Evolutionary conservation across 106 monocot genomes (phyloP).

Genomic region (Agapanthus africanus): DNA sequence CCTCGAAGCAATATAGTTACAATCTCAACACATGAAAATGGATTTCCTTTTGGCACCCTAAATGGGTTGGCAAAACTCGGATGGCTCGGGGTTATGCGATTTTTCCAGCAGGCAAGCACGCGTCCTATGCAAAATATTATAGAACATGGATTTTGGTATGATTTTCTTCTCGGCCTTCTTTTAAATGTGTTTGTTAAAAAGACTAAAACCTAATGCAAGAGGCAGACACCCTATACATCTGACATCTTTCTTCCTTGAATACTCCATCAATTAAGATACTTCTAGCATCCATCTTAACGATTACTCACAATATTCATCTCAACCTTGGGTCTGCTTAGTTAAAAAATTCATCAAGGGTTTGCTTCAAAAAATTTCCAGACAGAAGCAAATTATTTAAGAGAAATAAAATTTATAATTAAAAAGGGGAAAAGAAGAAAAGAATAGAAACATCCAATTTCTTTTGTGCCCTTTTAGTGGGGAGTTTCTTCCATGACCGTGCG

Average conservation of each 20-base stretch:
- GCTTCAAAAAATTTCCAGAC: background rate
- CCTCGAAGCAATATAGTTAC: constrained; percentile 58
- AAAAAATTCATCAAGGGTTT: background rate
- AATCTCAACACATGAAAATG: constrained; percentile 1
- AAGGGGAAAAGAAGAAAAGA: too few relatives aligned
- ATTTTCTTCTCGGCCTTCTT: background rate
- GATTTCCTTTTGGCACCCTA: constrained; percentile 10
- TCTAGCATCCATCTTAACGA: background rate
- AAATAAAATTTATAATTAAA: too few relatives aligned
- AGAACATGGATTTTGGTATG: constrained; percentile 20
- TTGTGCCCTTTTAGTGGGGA: too few relatives aligned
- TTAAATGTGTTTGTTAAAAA: background rate
- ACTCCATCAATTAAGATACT: background rate
- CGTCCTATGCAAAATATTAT: background rate
- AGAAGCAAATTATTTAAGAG: background rate
- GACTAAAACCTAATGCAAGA: background rate
- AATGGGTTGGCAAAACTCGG: background rate
- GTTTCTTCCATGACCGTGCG: too few relatives aligned
- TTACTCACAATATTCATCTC: background rate
- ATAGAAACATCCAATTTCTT: too few relatives aligned
- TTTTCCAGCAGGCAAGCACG: constrained; percentile 1
- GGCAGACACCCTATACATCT: background rate
- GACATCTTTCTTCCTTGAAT: background rate
- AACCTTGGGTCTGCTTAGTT: background rate
- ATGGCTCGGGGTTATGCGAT: constrained; percentile 7